phyloP scores from a whole-genome alignment of 2,329 filamentous ascomycete species.

The Aspergillus sclerotialis region DNA sequence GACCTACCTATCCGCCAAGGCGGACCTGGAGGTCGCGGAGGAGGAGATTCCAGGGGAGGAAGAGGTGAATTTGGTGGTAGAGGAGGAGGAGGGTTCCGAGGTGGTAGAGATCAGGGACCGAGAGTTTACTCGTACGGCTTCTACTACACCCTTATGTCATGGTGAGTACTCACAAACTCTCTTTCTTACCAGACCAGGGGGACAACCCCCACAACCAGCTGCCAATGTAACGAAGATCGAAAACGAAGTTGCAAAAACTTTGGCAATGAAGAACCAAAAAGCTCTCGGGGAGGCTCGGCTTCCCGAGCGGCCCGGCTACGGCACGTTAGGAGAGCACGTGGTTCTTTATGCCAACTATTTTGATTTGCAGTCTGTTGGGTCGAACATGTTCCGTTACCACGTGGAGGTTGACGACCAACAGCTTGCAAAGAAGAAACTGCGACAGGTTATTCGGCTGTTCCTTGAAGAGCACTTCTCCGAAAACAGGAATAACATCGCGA shows the following conservation, averaged over 20 bases:
- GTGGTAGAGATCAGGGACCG: conserved; percentile 13
- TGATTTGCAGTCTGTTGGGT: conserved; percentile 28
- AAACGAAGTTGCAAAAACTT: conserved; percentile 17
- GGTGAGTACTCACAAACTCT: not conserved
- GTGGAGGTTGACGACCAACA: conserved; percentile 24
- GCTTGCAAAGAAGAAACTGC: conserved; percentile 37
- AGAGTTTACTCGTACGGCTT: conserved; percentile 24
- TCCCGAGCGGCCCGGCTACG: conserved; percentile 32
- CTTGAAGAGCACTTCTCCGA: conserved; percentile 29
- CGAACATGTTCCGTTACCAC: conserved; percentile 36
- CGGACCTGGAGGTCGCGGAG: conserved; percentile 5
- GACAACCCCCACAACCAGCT: conserved; percentile 14
- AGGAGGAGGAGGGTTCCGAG: conserved; percentile 7
- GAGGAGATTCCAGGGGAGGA: conserved; percentile 1
- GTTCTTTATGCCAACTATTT: conserved; percentile 35
- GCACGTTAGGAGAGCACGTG: conserved; percentile 24
- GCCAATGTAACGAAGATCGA: conserved; percentile 21
- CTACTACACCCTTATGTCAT: not conserved
- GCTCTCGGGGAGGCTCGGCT: conserved; percentile 12
- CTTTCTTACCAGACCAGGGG: conserved; percentile 13
- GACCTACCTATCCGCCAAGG: not conserved
- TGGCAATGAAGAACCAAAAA: conserved; percentile 13
- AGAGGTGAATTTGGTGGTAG: conserved; percentile 1
- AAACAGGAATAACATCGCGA: conserved; percentile 25
- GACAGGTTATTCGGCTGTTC: conserved; percentile 43